Conservation (phyloP, 176 grass and related monocot genomes). For the Alopecurus myosuroides region DNA sequence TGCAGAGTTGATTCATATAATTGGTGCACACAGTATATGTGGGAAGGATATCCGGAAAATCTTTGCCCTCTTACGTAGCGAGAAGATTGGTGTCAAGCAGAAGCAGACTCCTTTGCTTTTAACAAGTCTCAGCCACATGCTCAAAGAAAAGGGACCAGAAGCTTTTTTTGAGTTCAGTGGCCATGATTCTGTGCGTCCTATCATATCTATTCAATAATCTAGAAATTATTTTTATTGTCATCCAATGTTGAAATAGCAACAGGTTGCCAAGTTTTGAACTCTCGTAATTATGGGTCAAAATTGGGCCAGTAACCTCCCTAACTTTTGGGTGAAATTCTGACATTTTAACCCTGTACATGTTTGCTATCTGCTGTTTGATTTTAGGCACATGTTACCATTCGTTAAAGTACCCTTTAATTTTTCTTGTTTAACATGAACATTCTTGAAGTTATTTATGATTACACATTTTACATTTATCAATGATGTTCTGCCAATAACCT, state of each 20-base stretch:
- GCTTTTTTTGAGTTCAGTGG: constrained; percentile 75
- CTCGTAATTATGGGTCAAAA: neutral
- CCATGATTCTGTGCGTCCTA: constrained; percentile 48
- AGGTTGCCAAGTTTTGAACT: neutral
- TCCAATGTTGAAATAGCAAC: constrained; percentile 8
- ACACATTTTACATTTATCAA: neutral
- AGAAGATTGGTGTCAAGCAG: constrained; percentile 41
- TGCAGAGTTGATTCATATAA: constrained; percentile 60
- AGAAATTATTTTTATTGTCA: constrained; percentile 13
- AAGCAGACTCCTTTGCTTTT: constrained; percentile 60
- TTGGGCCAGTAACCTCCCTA: neutral
- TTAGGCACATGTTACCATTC: constrained; percentile 3
- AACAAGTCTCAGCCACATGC: constrained; percentile 60
- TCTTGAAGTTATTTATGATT: constrained; percentile 3
- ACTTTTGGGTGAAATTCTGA: neutral
- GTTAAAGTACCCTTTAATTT: neutral
- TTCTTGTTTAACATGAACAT: constrained; percentile 8
- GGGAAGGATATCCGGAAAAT: constrained; percentile 74
- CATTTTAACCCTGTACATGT: neutral
- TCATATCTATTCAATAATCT: constrained; percentile 14
- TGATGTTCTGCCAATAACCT: neutral
- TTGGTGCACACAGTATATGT: constrained; percentile 76
- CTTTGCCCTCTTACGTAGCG: constrained; percentile 62
- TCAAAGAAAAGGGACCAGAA: constrained; percentile 81
- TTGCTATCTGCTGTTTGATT: neutral